Percentiles rank a stretch among this genome's conserved stretches.
Conservation (phyloP, 1,284 basidiomycete genomes). For the Pseudozyma sp. region DNA sequence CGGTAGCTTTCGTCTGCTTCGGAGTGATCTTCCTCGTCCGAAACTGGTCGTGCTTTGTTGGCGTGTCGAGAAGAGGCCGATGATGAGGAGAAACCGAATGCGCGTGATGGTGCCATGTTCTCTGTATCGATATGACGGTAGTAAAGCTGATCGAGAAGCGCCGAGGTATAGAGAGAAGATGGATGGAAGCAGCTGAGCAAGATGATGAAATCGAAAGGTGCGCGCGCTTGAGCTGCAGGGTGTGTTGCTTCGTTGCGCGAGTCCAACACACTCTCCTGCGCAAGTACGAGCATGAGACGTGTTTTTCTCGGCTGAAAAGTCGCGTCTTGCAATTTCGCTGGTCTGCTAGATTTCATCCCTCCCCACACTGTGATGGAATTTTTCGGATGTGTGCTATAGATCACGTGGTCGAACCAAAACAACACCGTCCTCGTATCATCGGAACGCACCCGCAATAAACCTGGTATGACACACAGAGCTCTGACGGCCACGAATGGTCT, state of each 20-base stretch:
- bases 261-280: background rate
- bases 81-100: conserved; percentile 36
- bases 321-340: background rate
- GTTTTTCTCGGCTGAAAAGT: background rate
- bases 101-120: conserved; percentile 36
- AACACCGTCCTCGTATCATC: background rate
- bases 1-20: conserved; percentile 32
- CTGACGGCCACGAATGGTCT: too few species aligned
- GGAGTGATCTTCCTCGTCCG: conserved; percentile 30
- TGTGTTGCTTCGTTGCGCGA: background rate
- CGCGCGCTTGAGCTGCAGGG: too few species aligned
- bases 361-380: background rate
- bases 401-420: conserved; percentile 2
- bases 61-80: conserved; percentile 34
- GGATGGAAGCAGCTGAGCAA: too few species aligned
- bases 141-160: background rate
- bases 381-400: background rate
- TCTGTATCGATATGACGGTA: background rate
- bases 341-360: conserved; percentile 3
- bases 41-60: conserved; percentile 18
- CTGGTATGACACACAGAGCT: too few species aligned
- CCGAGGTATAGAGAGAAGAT: too few species aligned
- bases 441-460: background rate
- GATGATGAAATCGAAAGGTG: too few species aligned
- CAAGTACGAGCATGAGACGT: background rate